phyloP scores from a whole-genome alignment of 441 rosid genomes.

The Croton laevigatus region DNA sequence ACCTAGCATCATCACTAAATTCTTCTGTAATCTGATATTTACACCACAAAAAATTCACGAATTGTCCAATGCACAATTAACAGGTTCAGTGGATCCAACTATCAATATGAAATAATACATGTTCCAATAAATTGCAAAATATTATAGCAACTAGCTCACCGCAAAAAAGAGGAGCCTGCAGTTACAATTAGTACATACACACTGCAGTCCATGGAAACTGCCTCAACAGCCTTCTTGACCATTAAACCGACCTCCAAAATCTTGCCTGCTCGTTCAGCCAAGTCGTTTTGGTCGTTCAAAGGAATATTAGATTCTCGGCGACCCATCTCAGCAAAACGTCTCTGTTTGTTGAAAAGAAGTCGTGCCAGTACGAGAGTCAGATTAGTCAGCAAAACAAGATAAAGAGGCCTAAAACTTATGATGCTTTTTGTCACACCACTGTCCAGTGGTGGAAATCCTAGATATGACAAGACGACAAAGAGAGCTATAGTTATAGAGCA shows the following conservation, averaged over 20 bases:
- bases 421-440: constrained; percentile 32
- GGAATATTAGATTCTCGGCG: constrained; percentile 29
- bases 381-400: constrained; percentile 56
- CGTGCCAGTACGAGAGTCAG: constrained; percentile 45
- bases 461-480: constrained; percentile 45
- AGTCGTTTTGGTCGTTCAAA: constrained; percentile 33
- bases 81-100: constrained; percentile 5
- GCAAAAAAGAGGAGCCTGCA: constrained; percentile 49
- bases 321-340: constrained; percentile 22
- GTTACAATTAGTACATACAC: constrained; percentile 51
- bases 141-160: constrained; percentile 21
- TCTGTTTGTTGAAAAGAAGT: constrained; percentile 36
- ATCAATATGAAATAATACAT: constrained; percentile 2
- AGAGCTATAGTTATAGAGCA: constrained; percentile 47
- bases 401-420: constrained; percentile 64
- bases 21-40: neutral
- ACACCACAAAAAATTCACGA: neutral
- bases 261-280: constrained; percentile 58
- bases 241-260: constrained; percentile 60
- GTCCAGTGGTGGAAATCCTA: constrained; percentile 55
- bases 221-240: constrained; percentile 60
- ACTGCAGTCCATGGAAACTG: constrained; percentile 66
- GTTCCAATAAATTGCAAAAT: constrained; percentile 3
- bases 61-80: constrained; percentile 6
- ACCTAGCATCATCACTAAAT: neutral